Conservation (phyloP, 805 yeast species). For the Metschnikowia cubensis region DNA sequence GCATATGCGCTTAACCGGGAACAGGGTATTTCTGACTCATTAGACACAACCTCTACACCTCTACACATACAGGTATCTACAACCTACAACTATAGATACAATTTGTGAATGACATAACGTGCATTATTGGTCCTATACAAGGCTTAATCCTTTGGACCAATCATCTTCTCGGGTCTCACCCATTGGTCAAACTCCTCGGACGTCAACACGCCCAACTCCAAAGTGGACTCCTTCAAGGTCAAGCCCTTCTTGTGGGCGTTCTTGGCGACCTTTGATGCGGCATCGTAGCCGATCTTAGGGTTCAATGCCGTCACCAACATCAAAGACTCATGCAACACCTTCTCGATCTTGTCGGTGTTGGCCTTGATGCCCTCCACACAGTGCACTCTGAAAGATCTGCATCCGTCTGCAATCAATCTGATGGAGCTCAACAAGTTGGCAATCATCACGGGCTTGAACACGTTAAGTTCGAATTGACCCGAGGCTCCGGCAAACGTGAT, state of each 20-base stretch:
- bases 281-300: constrained; percentile 98
- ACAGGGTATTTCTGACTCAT: too few relatives aligned
- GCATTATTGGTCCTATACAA: neutral
- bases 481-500: constrained; percentile 98
- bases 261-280: constrained; percentile 96
- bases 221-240: constrained; percentile 90
- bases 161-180: constrained; percentile 98
- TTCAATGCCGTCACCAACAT: constrained; percentile 98
- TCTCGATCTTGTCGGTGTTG: constrained; percentile 79
- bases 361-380: constrained; percentile 95
- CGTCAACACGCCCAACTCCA: constrained; percentile 81
- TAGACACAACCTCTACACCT: too few relatives aligned
- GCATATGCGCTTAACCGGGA: constrained; percentile 12
- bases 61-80: too few relatives aligned
- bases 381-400: constrained; percentile 83
- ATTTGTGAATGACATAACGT: too few relatives aligned
- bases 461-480: constrained; percentile 98
- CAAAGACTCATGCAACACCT: constrained; percentile 87
- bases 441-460: constrained; percentile 94
- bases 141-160: constrained; percentile 74
- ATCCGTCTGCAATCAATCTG: constrained; percentile 86
- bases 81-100: too few relatives aligned
- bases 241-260: constrained; percentile 97
- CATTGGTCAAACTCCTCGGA: constrained; percentile 89
- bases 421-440: constrained; percentile 84